Base-by-base conservation (phyloP, 2,329 filamentous ascomycete genomes). In the Zymoseptoria ardabiliae region DNA sequence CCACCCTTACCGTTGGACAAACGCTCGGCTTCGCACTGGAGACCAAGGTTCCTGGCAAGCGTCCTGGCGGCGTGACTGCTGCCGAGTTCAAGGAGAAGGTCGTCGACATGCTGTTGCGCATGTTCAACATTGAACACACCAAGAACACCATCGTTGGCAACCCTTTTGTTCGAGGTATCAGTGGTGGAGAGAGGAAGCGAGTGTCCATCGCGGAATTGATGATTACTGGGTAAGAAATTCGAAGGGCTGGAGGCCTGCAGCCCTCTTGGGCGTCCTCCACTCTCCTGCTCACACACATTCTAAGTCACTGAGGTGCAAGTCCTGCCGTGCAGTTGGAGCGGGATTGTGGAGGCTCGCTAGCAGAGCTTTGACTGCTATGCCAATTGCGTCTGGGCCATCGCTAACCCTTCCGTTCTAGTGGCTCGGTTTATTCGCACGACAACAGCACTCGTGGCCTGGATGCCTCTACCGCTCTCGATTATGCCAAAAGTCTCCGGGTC, bases 81-180 rank as follows among this genome's bases (percentile, higher is more conserved):
- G 72, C 75, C 5, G 85, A 88, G 17, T 93, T 93, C 78, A 92
- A 92, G 77, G 81, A 88, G 49, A 85, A 85, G 66, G 85, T 95
- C 59, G 78, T 92, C 61, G 81, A 84, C 19, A 83, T 87, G 68
- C 79, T 96, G 60, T 79, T 96, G 55, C 90, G 90, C 70, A 94
- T 95, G 89, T 95, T 96, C 79, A 94, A 93, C 71, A 96, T 96
- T 57, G 88, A 92, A 72, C 91, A 96, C 73, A 95, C 91, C 0
- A 82, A 85, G 55, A 83, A 91, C 71, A 97, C 92, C 0, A 85
- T 93, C 28, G 90, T 96, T 23, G 92, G 92, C 7, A 88, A 94
- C 63, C 83, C 85, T 0, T 91, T 93, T 63, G 82, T 94, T 20
- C 86, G 89, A 55, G 91, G 91, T 72, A 81, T 95, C 0, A 76